These are phyloP conservation scores for Pisolithus marmoratus DNA, from an alignment of 768 basidiomycete genomes.

Conservation along the genomic window DNA sequence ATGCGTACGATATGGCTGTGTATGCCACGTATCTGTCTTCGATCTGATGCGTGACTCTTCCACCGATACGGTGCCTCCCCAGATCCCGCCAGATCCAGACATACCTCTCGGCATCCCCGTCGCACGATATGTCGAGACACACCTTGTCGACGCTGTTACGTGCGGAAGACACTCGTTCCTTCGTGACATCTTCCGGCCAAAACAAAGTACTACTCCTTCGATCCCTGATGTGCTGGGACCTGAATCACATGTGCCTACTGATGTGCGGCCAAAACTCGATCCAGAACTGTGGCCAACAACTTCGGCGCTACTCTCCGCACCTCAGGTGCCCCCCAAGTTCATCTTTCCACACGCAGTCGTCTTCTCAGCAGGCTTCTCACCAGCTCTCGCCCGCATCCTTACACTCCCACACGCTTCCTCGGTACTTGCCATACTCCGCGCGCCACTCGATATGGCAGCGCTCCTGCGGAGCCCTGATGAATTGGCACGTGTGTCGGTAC, in stretches of 20 bases:
- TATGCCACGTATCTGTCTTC: too few species aligned
- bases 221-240: background rate
- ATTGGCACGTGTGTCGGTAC: conserved; percentile 24
- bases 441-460: conserved; percentile 36
- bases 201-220: background rate
- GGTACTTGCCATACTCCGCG: conserved; percentile 1
- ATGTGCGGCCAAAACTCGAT: too few species aligned
- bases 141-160: conserved; percentile 36
- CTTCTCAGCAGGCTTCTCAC: background rate
- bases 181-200: conserved; percentile 19
- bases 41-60: background rate
- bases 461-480: conserved; percentile 38
- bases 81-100: background rate
- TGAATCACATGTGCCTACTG: background rate
- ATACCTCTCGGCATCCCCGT: conserved; percentile 30
- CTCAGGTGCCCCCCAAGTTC: too few species aligned
- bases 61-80: conserved; percentile 5
- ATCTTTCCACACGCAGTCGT: background rate
- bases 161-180: conserved; percentile 35
- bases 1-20: background rate
- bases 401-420: conserved; percentile 10
- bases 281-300: too few species aligned
- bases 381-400: conserved; percentile 6
- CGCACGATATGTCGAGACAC: conserved; percentile 35
- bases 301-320: too few species aligned